Conservation (phyloP, 2,329 filamentous ascomycete genomes). For the Fusarium siculi region DNA sequence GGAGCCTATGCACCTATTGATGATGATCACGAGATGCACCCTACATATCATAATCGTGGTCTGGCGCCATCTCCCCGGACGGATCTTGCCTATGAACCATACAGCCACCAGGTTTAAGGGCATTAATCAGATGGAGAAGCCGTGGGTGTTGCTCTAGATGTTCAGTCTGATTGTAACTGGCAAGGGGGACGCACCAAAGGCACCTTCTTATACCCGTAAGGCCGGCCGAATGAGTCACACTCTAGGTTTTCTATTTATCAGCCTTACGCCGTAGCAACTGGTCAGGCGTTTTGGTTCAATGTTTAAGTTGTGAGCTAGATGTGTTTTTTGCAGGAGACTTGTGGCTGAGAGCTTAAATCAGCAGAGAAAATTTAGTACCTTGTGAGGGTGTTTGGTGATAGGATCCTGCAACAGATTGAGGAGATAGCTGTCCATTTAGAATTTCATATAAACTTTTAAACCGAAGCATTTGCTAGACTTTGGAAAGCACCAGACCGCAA, state of each 20-base stretch:
- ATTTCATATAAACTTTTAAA: background rate
- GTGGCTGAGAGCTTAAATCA: too few relatives aligned
- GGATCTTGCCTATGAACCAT: background rate
- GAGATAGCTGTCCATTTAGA: background rate
- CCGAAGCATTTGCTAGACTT: rapidly evolving
- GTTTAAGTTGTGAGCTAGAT: too few relatives aligned
- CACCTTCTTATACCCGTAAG: too few relatives aligned
- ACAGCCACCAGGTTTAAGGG: background rate
- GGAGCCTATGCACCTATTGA: background rate
- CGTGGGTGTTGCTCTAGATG: background rate
- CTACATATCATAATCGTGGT: background rate
- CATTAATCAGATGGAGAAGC: background rate
- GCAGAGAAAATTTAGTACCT: too few relatives aligned
- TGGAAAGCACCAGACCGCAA: rapidly evolving
- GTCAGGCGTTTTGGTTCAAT: too few relatives aligned
- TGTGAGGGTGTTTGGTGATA: background rate
- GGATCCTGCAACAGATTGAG: background rate
- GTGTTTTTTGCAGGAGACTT: too few relatives aligned
- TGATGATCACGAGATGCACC: background rate
- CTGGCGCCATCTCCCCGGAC: background rate
- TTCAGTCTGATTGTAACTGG: background rate
- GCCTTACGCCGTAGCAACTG: too few relatives aligned
- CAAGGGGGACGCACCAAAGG: too few relatives aligned
- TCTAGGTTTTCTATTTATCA: too few relatives aligned
- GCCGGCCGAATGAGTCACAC: too few relatives aligned